Evolutionary conservation across 352 stramenopile genomes (phyloP).

Genomic region (Phytophthora colocasiae): DNA sequence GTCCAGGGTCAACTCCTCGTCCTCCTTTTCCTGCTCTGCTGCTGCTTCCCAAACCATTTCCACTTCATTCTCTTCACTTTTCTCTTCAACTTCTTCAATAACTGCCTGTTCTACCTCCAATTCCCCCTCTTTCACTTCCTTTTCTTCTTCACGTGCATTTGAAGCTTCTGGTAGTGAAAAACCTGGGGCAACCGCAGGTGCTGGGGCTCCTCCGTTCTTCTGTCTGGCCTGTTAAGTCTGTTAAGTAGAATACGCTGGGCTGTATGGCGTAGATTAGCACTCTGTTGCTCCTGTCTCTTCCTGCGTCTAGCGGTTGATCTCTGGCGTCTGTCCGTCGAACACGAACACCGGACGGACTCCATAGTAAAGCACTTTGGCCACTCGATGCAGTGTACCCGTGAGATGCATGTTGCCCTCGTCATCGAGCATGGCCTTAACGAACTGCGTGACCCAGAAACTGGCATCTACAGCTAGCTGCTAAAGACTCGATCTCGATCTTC

Average conservation of each 20-base stretch:
- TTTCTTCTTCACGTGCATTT: slow-evolving; percentile 7
- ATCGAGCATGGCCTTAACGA: slow-evolving; percentile 98
- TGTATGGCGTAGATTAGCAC: slow-evolving; percentile 90
- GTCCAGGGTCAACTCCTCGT: slow-evolving; percentile 57
- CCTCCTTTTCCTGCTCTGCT: slow-evolving; percentile 33
- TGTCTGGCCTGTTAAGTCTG: slow-evolving; percentile 68
- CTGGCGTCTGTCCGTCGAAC: slow-evolving; percentile 84
- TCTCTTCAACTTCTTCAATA: slow-evolving; percentile 12
- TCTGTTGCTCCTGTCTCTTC: slow-evolving; percentile 73
- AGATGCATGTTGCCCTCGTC: slow-evolving; percentile 96
- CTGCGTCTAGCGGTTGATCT: slow-evolving; percentile 85
- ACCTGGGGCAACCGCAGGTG: slow-evolving; percentile 55
- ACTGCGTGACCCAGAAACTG: slow-evolving; percentile 99
- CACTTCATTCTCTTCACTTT: slow-evolving; percentile 23
- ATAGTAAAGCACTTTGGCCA: slow-evolving; percentile 96
- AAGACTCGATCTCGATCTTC: slow-evolving; percentile 96
- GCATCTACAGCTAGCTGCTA: slow-evolving; percentile 98
- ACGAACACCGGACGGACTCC: slow-evolving; percentile 98
- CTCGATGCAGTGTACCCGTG: slow-evolving; percentile 93
- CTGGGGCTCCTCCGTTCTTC: slow-evolving; percentile 50
- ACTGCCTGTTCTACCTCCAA: slow-evolving; percentile 1
- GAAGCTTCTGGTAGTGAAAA: slow-evolving; percentile 54
- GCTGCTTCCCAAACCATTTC: slow-evolving; percentile 24
- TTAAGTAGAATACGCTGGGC: slow-evolving; percentile 97
- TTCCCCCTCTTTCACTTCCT: slow-evolving; percentile 1